These are phyloP conservation scores for Polytrichum formosum DNA, from an alignment of 225 moss, liverwort and hornwort genomes.

Conservation along the genomic window DNA sequence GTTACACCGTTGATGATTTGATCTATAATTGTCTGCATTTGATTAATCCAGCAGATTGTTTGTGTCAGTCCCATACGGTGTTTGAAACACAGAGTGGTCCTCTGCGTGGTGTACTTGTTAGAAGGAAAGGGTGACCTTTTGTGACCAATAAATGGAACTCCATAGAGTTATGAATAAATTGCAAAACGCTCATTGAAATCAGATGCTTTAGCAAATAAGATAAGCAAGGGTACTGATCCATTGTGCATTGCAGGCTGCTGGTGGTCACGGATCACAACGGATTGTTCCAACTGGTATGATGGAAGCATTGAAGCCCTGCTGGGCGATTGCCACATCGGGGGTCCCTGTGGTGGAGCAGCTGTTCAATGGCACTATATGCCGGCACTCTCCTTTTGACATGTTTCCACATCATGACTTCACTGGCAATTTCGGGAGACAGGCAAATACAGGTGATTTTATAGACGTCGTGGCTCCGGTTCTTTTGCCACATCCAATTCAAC, in stretches of 20 bases:
- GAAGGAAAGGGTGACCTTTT: too few species aligned
- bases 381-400: constrained; percentile 71
- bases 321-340: constrained; percentile 95
- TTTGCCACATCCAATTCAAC: constrained; percentile 67
- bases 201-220: too few species aligned
- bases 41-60: too few species aligned
- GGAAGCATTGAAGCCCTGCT: constrained; percentile 85
- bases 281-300: constrained; percentile 83
- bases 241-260: constrained; percentile 69
- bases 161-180: too few species aligned
- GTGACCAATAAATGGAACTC: too few species aligned
- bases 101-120: too few species aligned
- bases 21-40: too few species aligned
- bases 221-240: background rate
- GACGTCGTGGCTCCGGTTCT: constrained; percentile 84
- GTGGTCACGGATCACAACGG: constrained; percentile 69
- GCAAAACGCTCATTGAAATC: too few species aligned
- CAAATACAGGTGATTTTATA: constrained; percentile 53
- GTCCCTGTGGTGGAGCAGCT: constrained; percentile 83
- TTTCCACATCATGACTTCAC: constrained; percentile 61
- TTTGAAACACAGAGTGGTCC: too few species aligned
- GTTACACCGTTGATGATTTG: background rate
- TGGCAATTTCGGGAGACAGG: constrained; percentile 61
- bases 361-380: constrained; percentile 89
- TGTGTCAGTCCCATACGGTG: too few species aligned